Evolutionary conservation across 345 rosid species (phyloP).

Genomic region (Melaleuca alternifolia): DNA sequence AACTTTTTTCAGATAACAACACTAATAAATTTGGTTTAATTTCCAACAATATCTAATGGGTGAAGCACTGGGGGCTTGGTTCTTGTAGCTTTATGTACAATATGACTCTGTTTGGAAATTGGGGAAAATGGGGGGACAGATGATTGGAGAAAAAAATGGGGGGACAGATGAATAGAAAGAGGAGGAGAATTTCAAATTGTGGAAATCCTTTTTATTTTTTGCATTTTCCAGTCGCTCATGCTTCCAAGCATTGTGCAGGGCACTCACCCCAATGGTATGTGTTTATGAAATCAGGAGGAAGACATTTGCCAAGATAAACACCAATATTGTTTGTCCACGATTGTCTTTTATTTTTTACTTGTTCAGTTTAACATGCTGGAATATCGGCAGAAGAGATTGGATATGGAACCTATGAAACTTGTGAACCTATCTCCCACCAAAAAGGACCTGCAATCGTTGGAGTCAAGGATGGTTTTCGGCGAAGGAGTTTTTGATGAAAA

Average conservation of each 20-base stretch:
- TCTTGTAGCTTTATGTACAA: background rate
- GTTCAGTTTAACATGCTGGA: slow-evolving; percentile 69
- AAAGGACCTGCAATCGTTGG: slow-evolving; percentile 37
- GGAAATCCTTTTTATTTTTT: too few relatives aligned
- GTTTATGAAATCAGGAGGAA: background rate
- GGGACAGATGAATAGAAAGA: background rate
- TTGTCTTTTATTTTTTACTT: background rate
- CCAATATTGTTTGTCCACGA: background rate
- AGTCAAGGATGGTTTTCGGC: slow-evolving; percentile 67
- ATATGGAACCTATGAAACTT: slow-evolving; percentile 64
- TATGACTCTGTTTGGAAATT: background rate
- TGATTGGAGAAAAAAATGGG: background rate
- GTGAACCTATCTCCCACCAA: slow-evolving; percentile 26
- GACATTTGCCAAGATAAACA: background rate
- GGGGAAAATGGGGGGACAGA: background rate
- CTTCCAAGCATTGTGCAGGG: background rate
- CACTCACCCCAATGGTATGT: background rate
- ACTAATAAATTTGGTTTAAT: too few relatives aligned
- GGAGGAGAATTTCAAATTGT: background rate
- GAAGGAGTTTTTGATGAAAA: slow-evolving; percentile 66
- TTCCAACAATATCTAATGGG: background rate
- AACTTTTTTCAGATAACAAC: too few relatives aligned
- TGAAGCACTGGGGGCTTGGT: background rate
- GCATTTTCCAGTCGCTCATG: background rate
- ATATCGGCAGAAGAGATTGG: slow-evolving; percentile 52